Evolutionary conservation across 2,329 filamentous ascomycete species (phyloP).

Genomic region (Coleophoma eucalyptorum): DNA sequence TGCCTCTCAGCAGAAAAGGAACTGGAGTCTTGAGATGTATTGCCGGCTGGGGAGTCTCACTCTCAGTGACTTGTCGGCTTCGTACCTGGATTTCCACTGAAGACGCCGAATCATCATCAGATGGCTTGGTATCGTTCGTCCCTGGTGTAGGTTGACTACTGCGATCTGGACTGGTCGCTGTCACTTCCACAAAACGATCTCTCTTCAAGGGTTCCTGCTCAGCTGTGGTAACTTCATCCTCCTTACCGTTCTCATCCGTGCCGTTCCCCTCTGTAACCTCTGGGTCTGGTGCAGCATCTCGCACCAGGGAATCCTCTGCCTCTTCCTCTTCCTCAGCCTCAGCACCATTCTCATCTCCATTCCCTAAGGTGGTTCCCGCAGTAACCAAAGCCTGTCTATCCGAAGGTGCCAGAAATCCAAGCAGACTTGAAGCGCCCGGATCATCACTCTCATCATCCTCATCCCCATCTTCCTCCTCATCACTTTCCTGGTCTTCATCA

Average conservation of each 20-base stretch:
- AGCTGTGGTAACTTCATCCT: neutral
- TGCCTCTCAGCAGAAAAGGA: constrained; percentile 81
- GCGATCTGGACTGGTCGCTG: constrained; percentile 24
- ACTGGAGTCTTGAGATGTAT: constrained; percentile 60
- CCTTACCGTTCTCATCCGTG: neutral
- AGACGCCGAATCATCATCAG: constrained; percentile 28
- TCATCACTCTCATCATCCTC: constrained; percentile 31
- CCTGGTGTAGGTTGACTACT: constrained; percentile 31
- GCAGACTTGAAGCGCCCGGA: constrained; percentile 35
- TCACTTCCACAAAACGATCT: constrained; percentile 12
- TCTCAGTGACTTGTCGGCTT: constrained; percentile 27
- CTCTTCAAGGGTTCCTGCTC: constrained; percentile 1
- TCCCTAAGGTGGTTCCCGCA: constrained; percentile 6
- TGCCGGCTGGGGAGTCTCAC: constrained; percentile 33
- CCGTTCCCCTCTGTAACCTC: constrained; percentile 3
- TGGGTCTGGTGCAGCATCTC: too few relatives aligned
- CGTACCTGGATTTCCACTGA: constrained; percentile 27
- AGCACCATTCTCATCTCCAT: neutral
- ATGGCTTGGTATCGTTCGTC: constrained; percentile 28
- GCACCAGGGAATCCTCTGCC: neutral
- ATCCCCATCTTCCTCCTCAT: constrained; percentile 33
- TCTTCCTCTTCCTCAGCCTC: constrained; percentile 11
- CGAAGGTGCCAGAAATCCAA: constrained; percentile 26
- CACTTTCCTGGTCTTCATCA: constrained; percentile 42
- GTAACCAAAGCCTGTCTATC: constrained; percentile 31